Conservation (phyloP, 106 monocot genomes). For the Phalaenopsis aphrodite region DNA sequence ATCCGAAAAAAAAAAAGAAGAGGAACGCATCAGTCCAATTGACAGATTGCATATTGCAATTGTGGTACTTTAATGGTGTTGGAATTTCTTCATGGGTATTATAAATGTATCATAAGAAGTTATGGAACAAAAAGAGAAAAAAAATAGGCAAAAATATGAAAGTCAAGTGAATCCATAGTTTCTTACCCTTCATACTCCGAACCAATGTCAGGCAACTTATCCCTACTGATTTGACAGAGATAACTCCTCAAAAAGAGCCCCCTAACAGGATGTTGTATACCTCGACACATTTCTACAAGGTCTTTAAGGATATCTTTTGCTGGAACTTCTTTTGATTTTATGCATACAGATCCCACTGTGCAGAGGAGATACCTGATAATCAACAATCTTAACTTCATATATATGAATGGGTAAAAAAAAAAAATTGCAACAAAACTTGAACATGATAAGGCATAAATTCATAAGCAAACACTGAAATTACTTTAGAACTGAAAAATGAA, state of each 20-base stretch:
- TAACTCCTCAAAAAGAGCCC: conserved; percentile 91
- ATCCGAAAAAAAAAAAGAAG: not conserved
- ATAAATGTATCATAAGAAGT: not conserved
- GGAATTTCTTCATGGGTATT: not conserved
- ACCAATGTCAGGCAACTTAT: conserved; percentile 86
- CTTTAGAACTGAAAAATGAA: not conserved
- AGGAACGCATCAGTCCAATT: not conserved
- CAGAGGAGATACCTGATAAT: conserved; percentile 76
- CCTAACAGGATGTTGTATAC: conserved; percentile 78
- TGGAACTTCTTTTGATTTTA: conserved; percentile 88
- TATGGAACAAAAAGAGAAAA: not conserved
- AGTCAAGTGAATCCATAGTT: not conserved
- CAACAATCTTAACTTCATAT: conserved; percentile 12
- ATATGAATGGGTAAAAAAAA: not conserved
- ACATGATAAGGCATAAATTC: not conserved
- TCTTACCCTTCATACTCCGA: conserved; percentile 88
- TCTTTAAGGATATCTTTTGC: conserved; percentile 91
- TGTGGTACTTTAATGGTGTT: not conserved
- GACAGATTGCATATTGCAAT: not conserved
- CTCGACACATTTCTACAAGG: conserved; percentile 92
- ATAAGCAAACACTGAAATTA: not conserved
- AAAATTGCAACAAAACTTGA: not conserved
- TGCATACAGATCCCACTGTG: conserved; percentile 91
- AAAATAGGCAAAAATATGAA: not conserved
- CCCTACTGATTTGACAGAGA: conserved; percentile 78